Base-by-base conservation (phyloP, 176 grass and related monocot species). In the Ampelocalamus luodianensis region DNA sequence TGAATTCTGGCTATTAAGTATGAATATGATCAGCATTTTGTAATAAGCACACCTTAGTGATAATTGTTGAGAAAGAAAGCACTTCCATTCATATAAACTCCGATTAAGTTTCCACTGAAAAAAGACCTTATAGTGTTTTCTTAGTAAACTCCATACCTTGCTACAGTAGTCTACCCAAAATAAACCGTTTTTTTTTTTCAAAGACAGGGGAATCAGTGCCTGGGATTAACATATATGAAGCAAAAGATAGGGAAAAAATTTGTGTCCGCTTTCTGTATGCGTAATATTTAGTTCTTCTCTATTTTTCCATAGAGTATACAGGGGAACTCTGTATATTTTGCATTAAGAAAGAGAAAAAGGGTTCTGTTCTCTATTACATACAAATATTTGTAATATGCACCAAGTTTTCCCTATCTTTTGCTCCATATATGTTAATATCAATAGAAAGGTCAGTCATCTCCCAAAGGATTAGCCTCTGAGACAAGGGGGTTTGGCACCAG, bases 101-200 rank as follows among this genome's bases (percentile, higher is more conserved):
- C 58, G 36, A 86, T 58, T 78, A 27, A 77, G 72, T 56, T 86
- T 71, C 76, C 87, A 89, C 46, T 84, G 4, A n/a, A 62, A 44
- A 38, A 59, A 54, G 7, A 61, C 12, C 38, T 9, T 48, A 5
- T 4, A 4, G 9, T 67, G 48, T 55, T 23, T 20, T 74, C 60
- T 66, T 32, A 2, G 69, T 84, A 36, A 65, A 71, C 65, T 81
- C 24, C 34, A 64, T 12, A 55, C 44, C 18, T 66, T 37, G 23
- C 43, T 37, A 22, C 42, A 61, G 24, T 79, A 65, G 22, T 66
- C 45, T 67, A 58, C 15, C 44, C 36, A 53, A 76, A 68, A 17
- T 59, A 32, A 79, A 60, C 10, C 16, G 5, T 7, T 60, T 56
- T 11, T 65, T 3, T 39, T 72, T 64, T 16, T 55, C 39, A 42